These are phyloP conservation scores for Xylaria sp. DNA, from an alignment of 2,329 filamentous ascomycete species.

Conservation along the genomic window DNA sequence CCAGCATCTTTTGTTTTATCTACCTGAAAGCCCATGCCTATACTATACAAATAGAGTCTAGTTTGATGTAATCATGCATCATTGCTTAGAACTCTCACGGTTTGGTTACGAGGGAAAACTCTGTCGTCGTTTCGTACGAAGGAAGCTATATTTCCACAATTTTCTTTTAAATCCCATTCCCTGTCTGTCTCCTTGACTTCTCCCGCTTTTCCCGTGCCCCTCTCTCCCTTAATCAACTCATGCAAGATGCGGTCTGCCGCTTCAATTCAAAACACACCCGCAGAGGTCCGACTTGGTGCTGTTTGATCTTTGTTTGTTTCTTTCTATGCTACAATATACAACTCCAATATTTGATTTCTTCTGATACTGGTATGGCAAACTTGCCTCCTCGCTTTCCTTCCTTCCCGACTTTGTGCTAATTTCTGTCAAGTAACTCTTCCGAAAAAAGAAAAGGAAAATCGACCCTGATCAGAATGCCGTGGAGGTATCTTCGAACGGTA, in stretches of 20 bases:
- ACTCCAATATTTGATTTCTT: conserved; percentile 1
- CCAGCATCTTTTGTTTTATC: too few species aligned
- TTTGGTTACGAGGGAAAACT: not conserved
- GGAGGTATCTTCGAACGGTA: conserved; percentile 31
- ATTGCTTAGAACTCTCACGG: not conserved
- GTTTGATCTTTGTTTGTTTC: not conserved
- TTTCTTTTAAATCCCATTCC: not conserved
- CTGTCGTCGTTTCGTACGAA: not conserved
- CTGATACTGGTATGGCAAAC: not conserved
- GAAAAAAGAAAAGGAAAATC: conserved; percentile 14
- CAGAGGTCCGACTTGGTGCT: not conserved
- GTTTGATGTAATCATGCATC: not conserved
- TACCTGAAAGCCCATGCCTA: too few species aligned
- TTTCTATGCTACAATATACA: conserved; percentile 34
- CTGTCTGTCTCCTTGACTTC: not conserved
- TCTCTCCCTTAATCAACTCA: not conserved
- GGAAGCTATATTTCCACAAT: conserved; percentile 21
- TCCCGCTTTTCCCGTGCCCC: not conserved
- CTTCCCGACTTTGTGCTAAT: not conserved
- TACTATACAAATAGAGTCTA: not conserved
- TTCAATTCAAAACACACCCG: not conserved
- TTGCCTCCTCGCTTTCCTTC: not conserved
- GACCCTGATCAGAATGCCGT: conserved; percentile 21
- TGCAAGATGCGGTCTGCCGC: not conserved
- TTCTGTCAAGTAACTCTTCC: not conserved